Conservation (phyloP, 2,329 filamentous ascomycete species). For the Acrocalymma vagum region DNA sequence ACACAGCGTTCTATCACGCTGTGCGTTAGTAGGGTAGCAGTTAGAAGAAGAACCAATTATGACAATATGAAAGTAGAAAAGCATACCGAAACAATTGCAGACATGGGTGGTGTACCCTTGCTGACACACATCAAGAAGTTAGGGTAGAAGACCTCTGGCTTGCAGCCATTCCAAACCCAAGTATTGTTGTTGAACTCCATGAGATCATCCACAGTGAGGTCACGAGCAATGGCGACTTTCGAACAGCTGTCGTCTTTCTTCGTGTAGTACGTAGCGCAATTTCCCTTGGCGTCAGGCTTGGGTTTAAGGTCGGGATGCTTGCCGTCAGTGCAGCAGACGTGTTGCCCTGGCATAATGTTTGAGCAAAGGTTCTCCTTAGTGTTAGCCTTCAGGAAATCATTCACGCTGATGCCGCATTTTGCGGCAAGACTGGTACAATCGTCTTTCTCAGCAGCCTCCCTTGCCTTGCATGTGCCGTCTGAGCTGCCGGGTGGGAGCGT, state of each 20-base stretch:
- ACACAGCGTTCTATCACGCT: slow-evolving; percentile 42
- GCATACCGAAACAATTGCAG: slow-evolving; percentile 24
- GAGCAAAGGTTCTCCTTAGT: slow-evolving; percentile 8
- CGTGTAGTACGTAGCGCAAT: slow-evolving; percentile 9
- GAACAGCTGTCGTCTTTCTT: slow-evolving; percentile 15
- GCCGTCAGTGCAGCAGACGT: slow-evolving; percentile 14
- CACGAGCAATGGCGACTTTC: slow-evolving; percentile 8
- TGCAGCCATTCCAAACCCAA: slow-evolving; percentile 24
- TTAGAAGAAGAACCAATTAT: too few species aligned
- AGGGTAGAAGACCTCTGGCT: slow-evolving; percentile 9
- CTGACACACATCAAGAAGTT: slow-evolving; percentile 17
- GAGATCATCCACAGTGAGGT: slow-evolving; percentile 6
- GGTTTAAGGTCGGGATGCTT: slow-evolving; percentile 13
- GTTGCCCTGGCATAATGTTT: slow-evolving; percentile 4
- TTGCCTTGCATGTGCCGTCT: slow-evolving; percentile 14
- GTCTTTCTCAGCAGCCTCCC: slow-evolving; percentile 9
- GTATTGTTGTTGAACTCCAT: slow-evolving; percentile 19
- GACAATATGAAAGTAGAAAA: too few species aligned
- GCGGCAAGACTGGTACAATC: slow-evolving; percentile 8
- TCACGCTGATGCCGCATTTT: slow-evolving; percentile 16
- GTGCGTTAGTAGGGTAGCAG: neutral
- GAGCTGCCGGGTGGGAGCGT: slow-evolving; percentile 10
- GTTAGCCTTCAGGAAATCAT: slow-evolving; percentile 16
- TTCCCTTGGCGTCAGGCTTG: slow-evolving; percentile 13
- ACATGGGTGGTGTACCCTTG: slow-evolving; percentile 17